Evolutionary conservation across 163 green algal genomes (phyloP).

Genomic region (Chlamydomonas reinhardtii): DNA sequence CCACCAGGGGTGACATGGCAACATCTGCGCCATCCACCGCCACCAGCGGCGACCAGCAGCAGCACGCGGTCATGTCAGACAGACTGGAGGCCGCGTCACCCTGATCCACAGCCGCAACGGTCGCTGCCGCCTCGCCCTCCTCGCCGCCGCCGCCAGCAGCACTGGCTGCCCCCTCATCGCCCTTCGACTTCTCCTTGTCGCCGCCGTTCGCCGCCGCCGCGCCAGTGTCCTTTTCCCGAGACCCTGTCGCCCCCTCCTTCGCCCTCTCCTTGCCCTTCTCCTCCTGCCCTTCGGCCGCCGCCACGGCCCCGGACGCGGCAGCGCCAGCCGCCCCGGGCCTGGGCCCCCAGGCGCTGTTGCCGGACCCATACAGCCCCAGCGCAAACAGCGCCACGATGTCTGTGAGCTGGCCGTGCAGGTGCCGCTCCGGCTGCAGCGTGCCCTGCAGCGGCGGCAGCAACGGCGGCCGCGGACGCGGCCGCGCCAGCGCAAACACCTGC

Average conservation of each 20-base stretch:
- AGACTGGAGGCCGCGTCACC: not conserved
- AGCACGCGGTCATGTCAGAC: not conserved
- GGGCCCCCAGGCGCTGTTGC: not conserved
- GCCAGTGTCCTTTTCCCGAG: too few species aligned
- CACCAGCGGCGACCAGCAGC: constrained; percentile 9
- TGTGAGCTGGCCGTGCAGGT: constrained; percentile 29
- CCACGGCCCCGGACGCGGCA: too few species aligned
- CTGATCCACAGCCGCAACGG: not conserved
- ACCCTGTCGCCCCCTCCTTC: too few species aligned
- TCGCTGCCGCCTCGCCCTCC: not conserved
- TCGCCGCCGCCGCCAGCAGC: too few species aligned
- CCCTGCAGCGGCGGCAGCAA: constrained; percentile 34
- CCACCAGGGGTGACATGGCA: constrained; percentile 15
- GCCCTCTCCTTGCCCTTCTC: not conserved
- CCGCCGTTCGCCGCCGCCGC: not conserved
- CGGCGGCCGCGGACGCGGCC: constrained; percentile 3
- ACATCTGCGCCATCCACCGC: not conserved
- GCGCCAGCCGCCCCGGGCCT: too few species aligned
- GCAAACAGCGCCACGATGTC: constrained; percentile 26
- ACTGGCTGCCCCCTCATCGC: not conserved
- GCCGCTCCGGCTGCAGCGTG: constrained; percentile 11
- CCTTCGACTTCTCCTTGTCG: not conserved
- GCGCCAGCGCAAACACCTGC: constrained; percentile 31
- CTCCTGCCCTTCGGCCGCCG: not conserved
- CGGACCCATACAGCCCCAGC: constrained; percentile 14